These are phyloP conservation scores for Alternaria arbusti DNA, from an alignment of 2,329 filamentous ascomycete species.

Conservation along the genomic window DNA sequence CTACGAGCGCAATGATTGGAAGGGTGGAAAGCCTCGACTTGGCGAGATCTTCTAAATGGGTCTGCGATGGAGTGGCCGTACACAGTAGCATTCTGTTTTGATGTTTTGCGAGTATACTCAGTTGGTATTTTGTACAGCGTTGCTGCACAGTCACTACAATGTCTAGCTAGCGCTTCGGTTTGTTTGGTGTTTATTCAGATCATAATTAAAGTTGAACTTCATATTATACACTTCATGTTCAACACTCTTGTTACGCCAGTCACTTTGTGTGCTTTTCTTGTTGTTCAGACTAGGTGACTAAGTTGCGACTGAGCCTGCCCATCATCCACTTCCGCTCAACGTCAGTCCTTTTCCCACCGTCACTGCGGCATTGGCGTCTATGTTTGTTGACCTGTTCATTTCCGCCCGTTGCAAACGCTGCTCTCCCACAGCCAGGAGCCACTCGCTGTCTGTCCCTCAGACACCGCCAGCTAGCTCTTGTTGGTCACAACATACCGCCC, in stretches of 20 bases:
- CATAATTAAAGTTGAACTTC: neutral
- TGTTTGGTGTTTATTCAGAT: neutral
- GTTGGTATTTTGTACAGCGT: neutral
- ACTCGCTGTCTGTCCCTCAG: neutral
- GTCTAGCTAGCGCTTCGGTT: neutral
- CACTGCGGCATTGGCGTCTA: neutral
- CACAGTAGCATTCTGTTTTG: neutral
- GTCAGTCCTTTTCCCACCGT: neutral
- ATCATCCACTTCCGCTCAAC: neutral
- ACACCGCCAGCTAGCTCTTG: neutral
- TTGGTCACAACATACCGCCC: neutral
- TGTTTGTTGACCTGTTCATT: neutral
- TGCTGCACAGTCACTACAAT: constrained; percentile 11
- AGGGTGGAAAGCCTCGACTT: constrained; percentile 67
- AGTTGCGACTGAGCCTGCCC: neutral
- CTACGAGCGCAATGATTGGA: constrained; percentile 89
- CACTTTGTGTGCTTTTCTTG: neutral
- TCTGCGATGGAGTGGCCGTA: neutral
- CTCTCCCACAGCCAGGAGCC: neutral
- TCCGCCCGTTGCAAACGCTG: neutral
- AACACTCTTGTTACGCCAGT: neutral
- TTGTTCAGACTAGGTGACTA: neutral
- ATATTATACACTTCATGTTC: neutral
- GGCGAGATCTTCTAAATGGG: constrained; percentile 54
- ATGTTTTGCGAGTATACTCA: neutral